Base-by-base conservation (phyloP, 345 rosid genomes). In the Mercurialis annua region DNA sequence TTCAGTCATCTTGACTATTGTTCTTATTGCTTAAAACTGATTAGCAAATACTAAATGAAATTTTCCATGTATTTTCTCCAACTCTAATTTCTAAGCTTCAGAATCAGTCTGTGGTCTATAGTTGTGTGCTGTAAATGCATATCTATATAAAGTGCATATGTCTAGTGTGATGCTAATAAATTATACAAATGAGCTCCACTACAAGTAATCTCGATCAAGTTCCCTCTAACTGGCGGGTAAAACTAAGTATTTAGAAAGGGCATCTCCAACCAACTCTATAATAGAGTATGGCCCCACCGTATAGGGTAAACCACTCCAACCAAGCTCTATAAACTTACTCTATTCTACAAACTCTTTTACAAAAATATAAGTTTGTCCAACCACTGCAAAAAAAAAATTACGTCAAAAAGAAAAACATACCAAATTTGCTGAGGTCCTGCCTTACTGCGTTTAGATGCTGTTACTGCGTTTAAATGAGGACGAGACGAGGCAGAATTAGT, bases 391-490 rank as follows among this genome's bases (percentile, higher is more conserved):
- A 54, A 20, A 15, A 5, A 34, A 42, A 14, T 36, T 14, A 38
- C 6, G 34, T 62, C 71, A 71, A 76, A 15, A 52, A 62, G 64
- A 70, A 69, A 57, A 63, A 40, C 76, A 63, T 88, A 73, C 99
- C 98, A 95, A 70, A 95, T 90, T 79, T 88, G 93, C 64, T 62
- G 90, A 76, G 92, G 83, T 60, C 85, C 98, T 62, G 85, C 79
- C 75, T 86, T 92, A 66, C 87, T 76, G 72, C 97, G 98, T 72
- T 95, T 92, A 63, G 89, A 87, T 68, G 92, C 86, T 70, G 98
- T 95, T 80, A 95, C 83, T 53, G 97, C 93, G 80, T 85, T 84
- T 76, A 95, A 74, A 74, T 95, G 98, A 65, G 89, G 75, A 70
- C 81, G 85, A 60, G 90, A 86, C 68, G 92, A 88, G 54, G 83